Evolutionary conservation across 305 asterid genomes (phyloP), one percentile per base, ranked within the genome.

Genomic region (Striga hermonthica): DNA sequence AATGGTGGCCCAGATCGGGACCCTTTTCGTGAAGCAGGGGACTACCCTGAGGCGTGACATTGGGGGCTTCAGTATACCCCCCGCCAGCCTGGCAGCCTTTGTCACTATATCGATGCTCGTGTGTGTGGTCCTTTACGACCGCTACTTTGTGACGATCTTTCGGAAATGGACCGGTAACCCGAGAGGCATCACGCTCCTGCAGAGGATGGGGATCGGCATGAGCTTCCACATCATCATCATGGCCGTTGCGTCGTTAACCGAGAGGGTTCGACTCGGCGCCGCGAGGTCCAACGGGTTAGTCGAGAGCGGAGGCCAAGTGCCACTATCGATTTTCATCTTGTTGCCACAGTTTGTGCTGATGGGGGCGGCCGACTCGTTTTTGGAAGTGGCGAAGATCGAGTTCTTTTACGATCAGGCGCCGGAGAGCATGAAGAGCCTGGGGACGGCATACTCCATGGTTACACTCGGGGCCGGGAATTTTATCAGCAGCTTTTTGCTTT

Each of bases 331-430:
- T 38, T 79, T 93, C 52, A 67, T 90, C 4, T 15, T 93, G 65
- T 62, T 93, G n/a, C 97, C 98, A 5, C 98, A 90, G 8, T 90
- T 90, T 15, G 4, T 90, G 16, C 83, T 93, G 0, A 87, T 86
- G 95, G 98, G 98, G 47, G 43, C 72, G 3, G 98, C 97, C 2
- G 98, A 93, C 62, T 91, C 95, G 9, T 90, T 87, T 67, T 41
- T 84, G 72, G 97, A 82, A 70, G 95, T 85, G 4, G 90, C 97
- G 0, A 87, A 87, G 76, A 75, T 90, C 6, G 97, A 93, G 76
- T 93, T 90, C 45, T 93, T 93, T 72, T 90, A 93, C 41, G 96
- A 93, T 61, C 97, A 93, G 62, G 98, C 97, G 9, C 97, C 98
- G 0, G 96, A 90, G 76, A 84, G 84, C 40, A 93, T 93, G 98